Base-by-base conservation (phyloP, 805 yeast species). In the Sugiyamaella qingdaonensis region DNA sequence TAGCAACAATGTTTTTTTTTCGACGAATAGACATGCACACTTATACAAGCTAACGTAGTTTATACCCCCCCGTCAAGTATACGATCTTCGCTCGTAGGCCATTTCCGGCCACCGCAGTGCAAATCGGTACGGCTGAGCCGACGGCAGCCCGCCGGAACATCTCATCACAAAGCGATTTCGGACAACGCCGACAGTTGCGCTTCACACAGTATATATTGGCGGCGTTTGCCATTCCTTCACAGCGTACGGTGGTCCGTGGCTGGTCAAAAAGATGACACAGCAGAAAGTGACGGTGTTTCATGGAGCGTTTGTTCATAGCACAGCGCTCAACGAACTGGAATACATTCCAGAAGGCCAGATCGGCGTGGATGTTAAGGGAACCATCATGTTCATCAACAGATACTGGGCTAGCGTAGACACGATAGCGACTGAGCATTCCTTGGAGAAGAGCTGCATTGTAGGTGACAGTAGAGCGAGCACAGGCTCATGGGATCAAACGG, bases 311-410 rank as follows among this genome's bases (percentile, higher is more conserved):
- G 56, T 58, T 13, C 61, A 58, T 34, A 19, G 56, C 11, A 31
- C 41, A 10, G 39, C 34, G 11, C 49, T 51, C 2, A 34, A 48
- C 1, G 64, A 70, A 18, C 62, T 90, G 2, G 81, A 88, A 58
- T 74, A 85, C 35, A 65, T 81, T 18, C 71, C 76, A 16, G 66
- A 75, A 48, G 79, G 86, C 18, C 76, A 83, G 1, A 67, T 87
- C 24, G 92, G 89, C 4, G 94, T 88, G 9, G 78, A 79, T 48
- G 47, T 52, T 1, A 59, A 65, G 1, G 96, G 95, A 1, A 68
- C 65, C 13, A 86, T 84, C 52, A 75, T 67, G 43, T 77, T 65
- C 54, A 62, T 74, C 54, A 69, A 59, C 10, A 36, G 48, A 19
- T 19, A 44, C 10, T 53, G 59, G 10, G 43, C 53, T 4, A 64